phyloP scores from a whole-genome alignment of 2,329 filamentous ascomycete species.

The Monosporascus sp. region DNA sequence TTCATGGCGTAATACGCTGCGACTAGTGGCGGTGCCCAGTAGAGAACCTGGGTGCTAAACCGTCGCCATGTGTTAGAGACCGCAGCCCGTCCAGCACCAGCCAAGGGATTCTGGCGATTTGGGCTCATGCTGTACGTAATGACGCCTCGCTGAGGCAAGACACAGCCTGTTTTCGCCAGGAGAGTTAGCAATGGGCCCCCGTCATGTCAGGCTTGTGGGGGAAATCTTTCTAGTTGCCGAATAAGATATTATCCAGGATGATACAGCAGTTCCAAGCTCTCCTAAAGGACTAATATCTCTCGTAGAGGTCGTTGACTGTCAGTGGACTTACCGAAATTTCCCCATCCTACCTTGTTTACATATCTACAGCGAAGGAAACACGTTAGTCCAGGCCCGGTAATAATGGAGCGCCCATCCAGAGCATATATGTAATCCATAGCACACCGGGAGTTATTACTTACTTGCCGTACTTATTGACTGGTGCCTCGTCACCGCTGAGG shows the following conservation, averaged over 20 bases:
- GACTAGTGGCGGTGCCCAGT: constrained; percentile 73
- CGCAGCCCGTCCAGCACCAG: constrained; percentile 69
- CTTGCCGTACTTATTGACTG: neutral
- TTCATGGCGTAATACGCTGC: constrained; percentile 75
- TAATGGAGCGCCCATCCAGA: neutral
- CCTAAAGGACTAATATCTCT: too few relatives aligned
- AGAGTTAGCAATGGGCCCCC: constrained; percentile 6
- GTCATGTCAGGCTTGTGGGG: too few relatives aligned
- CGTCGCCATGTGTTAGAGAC: constrained; percentile 94
- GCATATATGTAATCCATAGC: too few relatives aligned
- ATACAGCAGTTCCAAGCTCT: too few relatives aligned
- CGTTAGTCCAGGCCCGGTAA: neutral
- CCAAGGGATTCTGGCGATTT: constrained; percentile 84
- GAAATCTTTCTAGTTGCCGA: too few relatives aligned
- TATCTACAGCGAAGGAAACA: neutral
- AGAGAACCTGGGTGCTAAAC: constrained; percentile 77
- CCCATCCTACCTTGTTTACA: neutral
- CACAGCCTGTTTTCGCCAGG: constrained; percentile 33
- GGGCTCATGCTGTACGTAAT: constrained; percentile 67
- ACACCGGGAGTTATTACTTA: neutral
- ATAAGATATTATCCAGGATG: too few relatives aligned
- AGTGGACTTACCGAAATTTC: neutral
- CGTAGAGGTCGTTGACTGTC: too few relatives aligned
- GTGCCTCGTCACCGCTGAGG: neutral
- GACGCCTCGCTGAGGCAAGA: constrained; percentile 53